A percentile compares a stretch with the other conserved stretches of the same genome.
Conservation (phyloP, 148 eudicot species). For the Mesembryanthemum crystallinum region DNA sequence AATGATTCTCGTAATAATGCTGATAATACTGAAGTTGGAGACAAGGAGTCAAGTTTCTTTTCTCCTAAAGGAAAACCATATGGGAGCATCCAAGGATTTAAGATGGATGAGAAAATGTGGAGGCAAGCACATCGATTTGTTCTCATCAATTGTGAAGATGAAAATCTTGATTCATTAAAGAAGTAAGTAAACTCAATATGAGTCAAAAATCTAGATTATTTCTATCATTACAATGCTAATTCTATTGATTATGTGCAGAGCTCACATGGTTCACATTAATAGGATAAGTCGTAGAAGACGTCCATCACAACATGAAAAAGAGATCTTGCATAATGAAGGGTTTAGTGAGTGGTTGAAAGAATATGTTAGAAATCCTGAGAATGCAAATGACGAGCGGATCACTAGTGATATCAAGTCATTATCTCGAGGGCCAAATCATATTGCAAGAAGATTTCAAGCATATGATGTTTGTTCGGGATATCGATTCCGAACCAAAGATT, state of each 20-base stretch:
- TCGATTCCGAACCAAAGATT: background rate
- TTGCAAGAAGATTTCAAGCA: background rate
- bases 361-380: background rate
- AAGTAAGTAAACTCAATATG: background rate
- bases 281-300: background rate
- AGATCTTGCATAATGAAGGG: background rate
- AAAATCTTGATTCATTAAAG: background rate
- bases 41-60: background rate
- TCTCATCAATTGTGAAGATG: background rate
- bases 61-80: background rate
- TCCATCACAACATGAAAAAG: background rate
- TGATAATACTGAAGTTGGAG: background rate
- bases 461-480: background rate
- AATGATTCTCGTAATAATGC: background rate
- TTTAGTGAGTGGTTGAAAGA: background rate
- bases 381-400: too few relatives aligned
- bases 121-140: too few relatives aligned
- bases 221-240: background rate
- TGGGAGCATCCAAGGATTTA: conserved; percentile 1
- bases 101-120: background rate
- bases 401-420: background rate
- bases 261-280: background rate
- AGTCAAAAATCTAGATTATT: background rate
- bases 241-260: background rate
- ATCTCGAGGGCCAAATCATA: background rate